Percentiles rank a stretch among this genome's conserved stretches.
Conservation (phyloP, 208 protist genomes). For the Acanthamoeba healyi region DNA sequence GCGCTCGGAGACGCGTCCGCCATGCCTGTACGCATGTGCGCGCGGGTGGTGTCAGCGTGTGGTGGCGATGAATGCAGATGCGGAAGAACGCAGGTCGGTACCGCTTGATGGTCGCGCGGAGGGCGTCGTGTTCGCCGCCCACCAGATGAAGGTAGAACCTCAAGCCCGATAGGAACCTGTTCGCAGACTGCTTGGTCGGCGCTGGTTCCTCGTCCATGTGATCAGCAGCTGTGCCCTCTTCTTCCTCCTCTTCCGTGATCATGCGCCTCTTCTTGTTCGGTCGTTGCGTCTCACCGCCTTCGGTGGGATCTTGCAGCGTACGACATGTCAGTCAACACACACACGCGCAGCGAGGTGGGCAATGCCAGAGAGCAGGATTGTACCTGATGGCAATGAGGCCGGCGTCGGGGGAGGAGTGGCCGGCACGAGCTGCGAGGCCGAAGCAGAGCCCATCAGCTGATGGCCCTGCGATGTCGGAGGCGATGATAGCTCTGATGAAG, state of each 20-base stretch:
- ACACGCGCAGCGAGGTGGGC: too few relatives aligned
- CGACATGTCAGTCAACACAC: too few relatives aligned
- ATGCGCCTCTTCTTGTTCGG: slow-evolving; percentile 9
- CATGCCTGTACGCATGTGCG: not conserved
- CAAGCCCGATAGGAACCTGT: not conserved
- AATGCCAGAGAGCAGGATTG: too few relatives aligned
- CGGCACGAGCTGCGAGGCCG: not conserved
- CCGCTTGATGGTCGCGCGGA: slow-evolving; percentile 23
- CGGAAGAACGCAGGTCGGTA: not conserved
- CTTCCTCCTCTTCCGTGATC: not conserved
- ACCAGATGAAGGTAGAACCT: not conserved
- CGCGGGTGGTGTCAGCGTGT: too few relatives aligned
- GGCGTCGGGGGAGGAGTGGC: not conserved
- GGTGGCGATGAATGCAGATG: not conserved
- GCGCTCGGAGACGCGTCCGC: not conserved
- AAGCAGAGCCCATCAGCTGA: not conserved
- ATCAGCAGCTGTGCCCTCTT: not conserved
- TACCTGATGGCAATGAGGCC: not conserved
- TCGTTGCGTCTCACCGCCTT: not conserved
- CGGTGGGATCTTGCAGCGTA: not conserved
- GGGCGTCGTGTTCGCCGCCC: not conserved
- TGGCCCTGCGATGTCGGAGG: not conserved
- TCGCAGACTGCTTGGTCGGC: not conserved
- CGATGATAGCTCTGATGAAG: not conserved
- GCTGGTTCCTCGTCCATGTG: not conserved